Evolutionary conservation across 2,329 filamentous ascomycete genomes (phyloP), one percentile per base, ranked within the genome.

Genomic region (Apiospora pterosperma): DNA sequence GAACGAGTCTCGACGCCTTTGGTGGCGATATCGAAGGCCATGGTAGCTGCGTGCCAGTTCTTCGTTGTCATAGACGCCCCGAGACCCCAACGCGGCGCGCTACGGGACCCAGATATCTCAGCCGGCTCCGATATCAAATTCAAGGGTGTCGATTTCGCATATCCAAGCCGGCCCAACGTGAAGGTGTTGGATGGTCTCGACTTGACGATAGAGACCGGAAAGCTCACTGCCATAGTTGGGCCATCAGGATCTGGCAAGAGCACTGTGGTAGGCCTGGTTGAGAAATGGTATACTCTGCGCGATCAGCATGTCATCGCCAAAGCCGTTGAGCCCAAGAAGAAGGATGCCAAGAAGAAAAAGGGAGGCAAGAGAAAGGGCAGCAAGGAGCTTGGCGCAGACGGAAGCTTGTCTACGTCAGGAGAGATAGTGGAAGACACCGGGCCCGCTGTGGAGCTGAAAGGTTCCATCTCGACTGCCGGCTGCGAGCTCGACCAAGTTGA

Each of bases 191-290:
- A 90, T 68, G 77, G 82, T 3, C 74, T 92, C 3, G 81, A 84
- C 69, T 76, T 92, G 10, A 79, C 75, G 0, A 85, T 92, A 63
- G 80, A 85, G 65, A 81, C 85, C 8, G 88, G 89, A 23, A 90
- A 91, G 71, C 84, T 89, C 2, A 92, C 90, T 0, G 91, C 91
- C 2, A 89, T 93, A 21, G 90, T 93, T 23, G 91, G 91, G 0
- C 85, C 89, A 0, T 91, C 88, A 2, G 91, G 91, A 0, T 88
- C 85, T 5, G 91, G 91, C 0, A 94, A 93, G 74, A 91, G 88
- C 61, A 93, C 91, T 0, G 87, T 93, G 31, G 86, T 92, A 0
- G 89, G 88, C 0, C 77, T 93, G 2, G 79, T 93, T 3, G 88
- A 93, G 72, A 81, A 90, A 36, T 93, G 90, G 89, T 93, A 93